Evolutionary conservation across 2,329 filamentous ascomycete genomes (phyloP).

Genomic region (Colletotrichum shisoi): DNA sequence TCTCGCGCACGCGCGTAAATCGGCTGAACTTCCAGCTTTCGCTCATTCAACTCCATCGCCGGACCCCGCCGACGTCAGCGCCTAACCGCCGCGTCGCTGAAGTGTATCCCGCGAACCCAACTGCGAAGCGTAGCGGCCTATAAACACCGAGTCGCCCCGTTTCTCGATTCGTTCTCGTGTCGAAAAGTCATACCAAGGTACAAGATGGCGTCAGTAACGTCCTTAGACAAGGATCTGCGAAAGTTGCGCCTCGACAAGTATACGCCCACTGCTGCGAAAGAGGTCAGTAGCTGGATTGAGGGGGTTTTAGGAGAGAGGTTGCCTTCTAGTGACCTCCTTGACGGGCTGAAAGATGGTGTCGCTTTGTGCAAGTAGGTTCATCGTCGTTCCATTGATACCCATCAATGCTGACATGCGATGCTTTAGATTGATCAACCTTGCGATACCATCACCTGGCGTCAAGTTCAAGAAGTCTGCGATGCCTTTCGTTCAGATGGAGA

Average conservation of each 20-base stretch:
- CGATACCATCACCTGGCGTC: conserved; percentile 76
- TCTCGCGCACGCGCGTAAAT: conserved; percentile 25
- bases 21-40: conserved; percentile 7
- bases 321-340: conserved; percentile 77
- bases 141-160: not conserved
- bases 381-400: not conserved
- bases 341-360: conserved; percentile 87
- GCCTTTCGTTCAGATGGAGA: conserved; percentile 99
- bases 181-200: conserved; percentile 5
- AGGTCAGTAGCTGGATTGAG: conserved; percentile 87
- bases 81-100: conserved; percentile 34
- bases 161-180: not conserved
- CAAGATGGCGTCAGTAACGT: conserved; percentile 89
- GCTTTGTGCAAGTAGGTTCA: conserved; percentile 83
- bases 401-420: conserved; percentile 41
- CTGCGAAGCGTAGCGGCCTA: conserved; percentile 12
- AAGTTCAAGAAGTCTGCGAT: conserved; percentile 91
- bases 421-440: conserved; percentile 80
- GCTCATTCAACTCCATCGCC: conserved; percentile 22
- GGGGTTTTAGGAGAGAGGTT: conserved; percentile 77
- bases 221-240: conserved; percentile 93
- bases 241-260: conserved; percentile 91
- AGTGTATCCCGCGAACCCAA: conserved; percentile 31
- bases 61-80: conserved; percentile 37
- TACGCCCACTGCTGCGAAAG: conserved; percentile 87